Evolutionary conservation across 805 yeast genomes (phyloP).

Genomic region (Candida sphagnicola): DNA sequence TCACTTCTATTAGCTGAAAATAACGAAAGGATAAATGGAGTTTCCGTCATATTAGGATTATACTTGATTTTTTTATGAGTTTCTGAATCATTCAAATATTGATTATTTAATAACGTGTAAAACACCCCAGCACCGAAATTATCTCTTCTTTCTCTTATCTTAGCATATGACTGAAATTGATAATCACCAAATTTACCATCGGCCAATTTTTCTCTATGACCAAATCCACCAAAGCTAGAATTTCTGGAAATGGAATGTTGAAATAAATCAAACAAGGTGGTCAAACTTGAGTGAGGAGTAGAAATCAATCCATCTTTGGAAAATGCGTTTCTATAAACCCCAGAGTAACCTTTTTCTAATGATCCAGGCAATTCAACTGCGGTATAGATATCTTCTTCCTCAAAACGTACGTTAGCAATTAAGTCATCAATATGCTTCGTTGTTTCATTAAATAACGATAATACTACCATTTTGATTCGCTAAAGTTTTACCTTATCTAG

Average conservation of each 20-base stretch:
- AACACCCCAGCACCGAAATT: constrained; percentile 37
- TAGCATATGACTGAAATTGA: constrained; percentile 21
- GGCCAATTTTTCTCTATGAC: constrained; percentile 29
- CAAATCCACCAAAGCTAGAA: constrained; percentile 42
- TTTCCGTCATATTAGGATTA: constrained; percentile 7
- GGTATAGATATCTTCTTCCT: constrained; percentile 2
- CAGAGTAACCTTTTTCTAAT: constrained; percentile 21
- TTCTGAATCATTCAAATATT: constrained; percentile 21
- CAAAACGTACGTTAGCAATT: constrained; percentile 11
- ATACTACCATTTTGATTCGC: background rate
- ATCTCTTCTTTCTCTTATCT: constrained; percentile 20
- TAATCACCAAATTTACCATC: constrained; percentile 31
- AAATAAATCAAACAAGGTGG: constrained; percentile 45
- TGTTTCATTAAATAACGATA: constrained; percentile 14
- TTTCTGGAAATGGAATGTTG: constrained; percentile 33
- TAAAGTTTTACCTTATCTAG: no score
- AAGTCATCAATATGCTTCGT: constrained; percentile 10
- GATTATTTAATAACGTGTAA: constrained; percentile 28
- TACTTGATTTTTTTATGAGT: constrained; percentile 22
- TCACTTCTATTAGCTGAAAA: constrained; percentile 58
- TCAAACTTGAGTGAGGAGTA: constrained; percentile 39
- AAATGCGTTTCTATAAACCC: constrained; percentile 25
- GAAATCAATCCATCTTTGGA: constrained; percentile 24
- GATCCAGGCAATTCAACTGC: constrained; percentile 16
- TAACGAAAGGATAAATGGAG: constrained; percentile 48